These are phyloP conservation scores for Tieghemiomyces parasiticus DNA, from an alignment of 192 early-diverging fungal genomes.

Conservation along the genomic window DNA sequence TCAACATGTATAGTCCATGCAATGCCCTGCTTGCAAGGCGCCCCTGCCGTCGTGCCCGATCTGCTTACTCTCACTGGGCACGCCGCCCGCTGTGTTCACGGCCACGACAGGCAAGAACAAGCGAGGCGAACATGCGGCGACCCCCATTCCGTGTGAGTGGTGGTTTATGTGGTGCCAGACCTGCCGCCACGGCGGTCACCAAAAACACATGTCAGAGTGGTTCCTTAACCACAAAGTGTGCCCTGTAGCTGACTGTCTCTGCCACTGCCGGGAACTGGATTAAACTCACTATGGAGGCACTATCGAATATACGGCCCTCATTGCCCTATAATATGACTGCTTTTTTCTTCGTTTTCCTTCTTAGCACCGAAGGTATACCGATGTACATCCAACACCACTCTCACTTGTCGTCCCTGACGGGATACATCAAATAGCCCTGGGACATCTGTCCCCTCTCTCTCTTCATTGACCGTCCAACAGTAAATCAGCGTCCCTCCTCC, in stretches of 20 bases:
- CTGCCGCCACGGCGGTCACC: conserved; percentile 93
- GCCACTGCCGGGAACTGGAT: conserved; percentile 19
- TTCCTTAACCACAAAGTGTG: conserved; percentile 71
- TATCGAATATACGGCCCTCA: not conserved
- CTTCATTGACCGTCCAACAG: too few relatives aligned
- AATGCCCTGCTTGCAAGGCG: conserved; percentile 22
- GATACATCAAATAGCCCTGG: too few relatives aligned
- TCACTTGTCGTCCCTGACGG: too few relatives aligned
- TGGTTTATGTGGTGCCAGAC: conserved; percentile 99
- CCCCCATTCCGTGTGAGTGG: conserved; percentile 45
- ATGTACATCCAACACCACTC: too few relatives aligned
- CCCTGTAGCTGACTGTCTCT: conserved; percentile 79
- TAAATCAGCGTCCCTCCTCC: too few relatives aligned
- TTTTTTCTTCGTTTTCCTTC: conserved; percentile 6
- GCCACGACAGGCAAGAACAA: not conserved
- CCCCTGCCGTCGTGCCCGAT: conserved; percentile 27
- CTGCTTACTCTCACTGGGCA: conserved; percentile 28
- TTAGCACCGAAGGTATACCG: too few relatives aligned
- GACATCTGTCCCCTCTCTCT: too few relatives aligned
- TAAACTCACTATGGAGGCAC: not conserved
- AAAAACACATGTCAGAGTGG: conserved; percentile 80
- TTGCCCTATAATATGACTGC: not conserved
- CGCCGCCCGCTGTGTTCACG: conserved; percentile 16
- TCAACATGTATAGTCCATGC: conserved; percentile 21
- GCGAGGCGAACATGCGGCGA: not conserved